Evolutionary conservation across 805 yeast genomes (phyloP), one percentile per base, ranked within the genome.

Genomic region (Wickerhamomyces bisporus): DNA sequence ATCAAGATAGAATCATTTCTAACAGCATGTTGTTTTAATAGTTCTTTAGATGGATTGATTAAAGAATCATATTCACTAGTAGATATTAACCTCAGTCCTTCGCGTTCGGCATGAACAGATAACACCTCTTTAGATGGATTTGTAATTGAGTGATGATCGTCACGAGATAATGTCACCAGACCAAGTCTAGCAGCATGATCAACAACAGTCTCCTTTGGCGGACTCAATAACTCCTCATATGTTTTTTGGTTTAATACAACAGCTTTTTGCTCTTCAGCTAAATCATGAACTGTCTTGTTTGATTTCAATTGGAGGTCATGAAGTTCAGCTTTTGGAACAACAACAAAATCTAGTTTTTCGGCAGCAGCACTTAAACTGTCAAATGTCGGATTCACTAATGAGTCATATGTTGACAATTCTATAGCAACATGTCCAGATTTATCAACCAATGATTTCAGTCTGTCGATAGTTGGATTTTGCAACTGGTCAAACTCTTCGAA

Each of bases 51-150:
- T 12, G 45, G 45, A 12, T 34, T 29, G 7, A 28, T 11, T 6
- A 42, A 20, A 25, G 35, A 24, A 15, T 38, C 34, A 34, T 36
- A 34, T 15, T 29, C 42, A n/a, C 24, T 23, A 14, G 23, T 13
- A 13, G 47, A 40, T 40, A 44, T 15, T 2, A 44, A 6, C 27
- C 34, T 38, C 19, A 38, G 25, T 2, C 56, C 57, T 11, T 45
- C 47, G 15, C 38, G 32, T 4, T 32, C 41, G 4, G 64, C 63
- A 34, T 45, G 50, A 9, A 36, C 46, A 10, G 41, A 26, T 6
- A 58, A 20, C 12, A 39, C 49, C 8, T 50, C 50, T 14, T 23
- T 34, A 1, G 55, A 36, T 12, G 65, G 66, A 9, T 44, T 31
- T 13, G 29, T 17, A 17, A 44, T 25, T 3, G 34, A n/a, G 6